Base-by-base conservation (phyloP, 2,329 filamentous ascomycete species). In the Xylogone sp. region DNA sequence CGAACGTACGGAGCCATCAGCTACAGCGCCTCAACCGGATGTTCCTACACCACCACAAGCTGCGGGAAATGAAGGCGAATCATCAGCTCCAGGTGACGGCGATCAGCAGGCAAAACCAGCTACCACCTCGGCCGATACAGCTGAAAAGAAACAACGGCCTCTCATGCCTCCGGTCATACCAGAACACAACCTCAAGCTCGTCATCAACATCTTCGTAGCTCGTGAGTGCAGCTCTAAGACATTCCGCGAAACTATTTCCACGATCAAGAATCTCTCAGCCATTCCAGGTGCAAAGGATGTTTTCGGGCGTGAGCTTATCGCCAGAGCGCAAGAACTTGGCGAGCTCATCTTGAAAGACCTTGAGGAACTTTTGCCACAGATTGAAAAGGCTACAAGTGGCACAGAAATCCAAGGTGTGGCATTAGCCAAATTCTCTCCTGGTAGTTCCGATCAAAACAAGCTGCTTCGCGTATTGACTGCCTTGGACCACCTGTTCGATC, bases 211-310 rank as follows among this genome's bases (percentile, higher is more conserved):
- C 52, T 88, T 99, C 59, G 90, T 96, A 43, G 93, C 93, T 56
- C 87, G 92, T 46, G 94, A 99, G 69, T 99, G 94, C 72, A 96
- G 90, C 65, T 92, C 90, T 56, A 97, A 96, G 76, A 97, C 94
- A 0, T 99, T 99, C 78, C 89, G 94, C 66, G 95, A 97, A 69
- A 97, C 94, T 1, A 81, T 99, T 49, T 94, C 93, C 16, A 95
- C 95, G n/a, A 96, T 99, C 75, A 97, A 96, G 74, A 97, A 97
- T 64, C 79, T 99, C 43, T 97, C 92, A 4, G 86, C 89, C 39
- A 94, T 99, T 54, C 91, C 93, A 16, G 90, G 88, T 12, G 91
- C 93, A 18, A 94, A 95, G 70, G 82, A 88, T 49, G 79, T 90
- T 10, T 97, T 99, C 67, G 94, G 94, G n/a, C 86, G 88, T 59